A percentile compares a stretch with the other conserved stretches of the same genome.
Evolutionary conservation across 176 grass and related monocot species (phyloP).

Genomic region (Echinochloa phyllopogon): DNA sequence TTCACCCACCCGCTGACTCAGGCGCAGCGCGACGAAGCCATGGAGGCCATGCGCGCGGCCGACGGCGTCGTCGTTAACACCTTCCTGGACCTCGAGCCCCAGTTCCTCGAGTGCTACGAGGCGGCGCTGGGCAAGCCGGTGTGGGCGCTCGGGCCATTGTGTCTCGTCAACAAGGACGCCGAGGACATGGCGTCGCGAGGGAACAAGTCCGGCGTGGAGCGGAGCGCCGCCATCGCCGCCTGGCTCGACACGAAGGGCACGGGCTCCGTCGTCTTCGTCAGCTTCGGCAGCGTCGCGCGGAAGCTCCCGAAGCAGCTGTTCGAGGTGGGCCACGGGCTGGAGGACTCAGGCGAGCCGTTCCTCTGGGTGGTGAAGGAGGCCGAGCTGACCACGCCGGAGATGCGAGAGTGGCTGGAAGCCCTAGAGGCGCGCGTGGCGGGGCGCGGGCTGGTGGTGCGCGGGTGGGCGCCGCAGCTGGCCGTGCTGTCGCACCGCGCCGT

Average conservation of each 20-base stretch:
- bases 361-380: constrained; percentile 59
- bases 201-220: not conserved
- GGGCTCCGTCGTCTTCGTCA: constrained; percentile 54
- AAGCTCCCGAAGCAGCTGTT: constrained; percentile 34
- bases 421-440: constrained; percentile 24
- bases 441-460: constrained; percentile 33
- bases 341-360: constrained; percentile 46
- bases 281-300: constrained; percentile 48
- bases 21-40: not conserved
- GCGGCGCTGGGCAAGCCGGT: constrained; percentile 53
- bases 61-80: constrained; percentile 63
- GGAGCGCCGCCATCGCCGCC: not conserved
- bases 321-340: constrained; percentile 53
- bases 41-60: constrained; percentile 38
- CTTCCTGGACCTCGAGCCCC: constrained; percentile 50
- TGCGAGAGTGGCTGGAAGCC: not conserved
- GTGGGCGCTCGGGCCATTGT: constrained; percentile 63
- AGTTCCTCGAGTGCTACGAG: constrained; percentile 48
- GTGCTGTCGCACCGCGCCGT: constrained; percentile 26
- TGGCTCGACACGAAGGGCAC: constrained; percentile 46
- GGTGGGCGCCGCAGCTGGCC: constrained; percentile 29
- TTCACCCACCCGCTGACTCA: constrained; percentile 14
- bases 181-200: constrained; percentile 2
- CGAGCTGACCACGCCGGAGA: constrained; percentile 10
- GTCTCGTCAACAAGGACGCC: constrained; percentile 33